Conservation (phyloP, 2,329 filamentous ascomycete species). For the Septoria petroselini region DNA sequence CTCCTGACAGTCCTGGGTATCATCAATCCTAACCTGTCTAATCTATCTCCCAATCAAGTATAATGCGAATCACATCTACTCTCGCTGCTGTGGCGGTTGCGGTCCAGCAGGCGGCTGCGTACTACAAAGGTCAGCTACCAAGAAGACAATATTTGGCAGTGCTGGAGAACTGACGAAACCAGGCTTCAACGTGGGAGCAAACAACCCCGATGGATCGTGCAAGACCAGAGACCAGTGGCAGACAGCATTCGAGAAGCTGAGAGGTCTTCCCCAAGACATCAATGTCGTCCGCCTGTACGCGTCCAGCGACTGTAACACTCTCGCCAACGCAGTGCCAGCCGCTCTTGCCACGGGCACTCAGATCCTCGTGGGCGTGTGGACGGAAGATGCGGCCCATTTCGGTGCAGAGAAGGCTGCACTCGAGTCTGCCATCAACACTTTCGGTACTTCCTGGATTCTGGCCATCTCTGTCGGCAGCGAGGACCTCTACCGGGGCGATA, state of each 20-base stretch:
- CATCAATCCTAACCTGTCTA: background rate
- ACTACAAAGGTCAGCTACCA: constrained; percentile 35
- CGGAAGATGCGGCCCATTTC: constrained; percentile 50
- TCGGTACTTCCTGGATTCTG: constrained; percentile 58
- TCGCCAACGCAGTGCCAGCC: constrained; percentile 53
- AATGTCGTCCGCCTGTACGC: constrained; percentile 64
- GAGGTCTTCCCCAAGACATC: constrained; percentile 52
- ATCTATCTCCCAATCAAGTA: background rate
- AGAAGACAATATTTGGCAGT: background rate
- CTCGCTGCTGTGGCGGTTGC: constrained; percentile 37
- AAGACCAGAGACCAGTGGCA: constrained; percentile 41
- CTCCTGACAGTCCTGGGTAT: background rate
- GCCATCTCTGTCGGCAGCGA: constrained; percentile 66
- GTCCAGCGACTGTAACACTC: constrained; percentile 54
- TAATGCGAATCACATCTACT: constrained; percentile 33
- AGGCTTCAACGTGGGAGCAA: constrained; percentile 45
- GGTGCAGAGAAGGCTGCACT: constrained; percentile 60
- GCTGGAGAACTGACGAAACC: background rate
- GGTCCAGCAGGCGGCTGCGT: constrained; percentile 37
- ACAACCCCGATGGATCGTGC: constrained; percentile 41
- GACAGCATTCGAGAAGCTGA: constrained; percentile 40
- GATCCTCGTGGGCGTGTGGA: constrained; percentile 65
- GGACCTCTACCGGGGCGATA: constrained; percentile 61
- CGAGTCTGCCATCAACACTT: constrained; percentile 53
- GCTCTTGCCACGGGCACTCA: constrained; percentile 59